These are phyloP conservation scores for Didymella pomorum DNA, from an alignment of 2,329 filamentous ascomycete species.

Conservation along the genomic window DNA sequence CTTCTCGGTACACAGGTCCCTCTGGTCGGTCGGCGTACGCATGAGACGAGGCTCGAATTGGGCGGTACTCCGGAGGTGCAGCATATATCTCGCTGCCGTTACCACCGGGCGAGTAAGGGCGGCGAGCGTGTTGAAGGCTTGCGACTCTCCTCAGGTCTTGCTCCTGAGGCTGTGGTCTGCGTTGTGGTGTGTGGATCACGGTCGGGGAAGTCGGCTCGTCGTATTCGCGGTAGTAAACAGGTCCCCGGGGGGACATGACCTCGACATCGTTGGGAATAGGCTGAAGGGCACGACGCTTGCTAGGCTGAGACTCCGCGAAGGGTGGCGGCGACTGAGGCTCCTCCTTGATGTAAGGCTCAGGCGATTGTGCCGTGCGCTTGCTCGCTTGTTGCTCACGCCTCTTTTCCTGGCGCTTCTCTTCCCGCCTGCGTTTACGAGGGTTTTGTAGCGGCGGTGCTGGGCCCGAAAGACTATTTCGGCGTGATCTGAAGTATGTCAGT, in stretches of 20 bases:
- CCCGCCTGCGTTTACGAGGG: slow-evolving; percentile 61
- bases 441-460: slow-evolving; percentile 54
- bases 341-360: slow-evolving; percentile 66
- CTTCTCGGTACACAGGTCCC: slow-evolving; percentile 49
- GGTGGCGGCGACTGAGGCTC: slow-evolving; percentile 69
- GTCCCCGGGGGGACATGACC: slow-evolving; percentile 51
- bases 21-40: slow-evolving; percentile 52
- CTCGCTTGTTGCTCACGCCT: slow-evolving; percentile 49
- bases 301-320: slow-evolving; percentile 55
- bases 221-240: slow-evolving; percentile 60
- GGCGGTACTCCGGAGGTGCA: slow-evolving; percentile 45
- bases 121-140: slow-evolving; percentile 57
- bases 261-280: slow-evolving; percentile 50
- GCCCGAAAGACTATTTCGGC: slow-evolving; percentile 56
- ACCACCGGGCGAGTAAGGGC: slow-evolving; percentile 51
- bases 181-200: slow-evolving; percentile 49
- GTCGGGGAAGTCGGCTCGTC: slow-evolving; percentile 52
- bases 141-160: slow-evolving; percentile 58
- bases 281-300: slow-evolving; percentile 52
- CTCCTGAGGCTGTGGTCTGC: slow-evolving; percentile 53
- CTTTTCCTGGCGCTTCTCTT: slow-evolving; percentile 49
- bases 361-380: slow-evolving; percentile 44
- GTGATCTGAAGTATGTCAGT: slow-evolving; percentile 32
- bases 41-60: slow-evolving; percentile 53
- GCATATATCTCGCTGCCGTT: slow-evolving; percentile 48